phyloP scores from a whole-genome alignment of 106 monocot species.

The Cymbidium sinense region DNA sequence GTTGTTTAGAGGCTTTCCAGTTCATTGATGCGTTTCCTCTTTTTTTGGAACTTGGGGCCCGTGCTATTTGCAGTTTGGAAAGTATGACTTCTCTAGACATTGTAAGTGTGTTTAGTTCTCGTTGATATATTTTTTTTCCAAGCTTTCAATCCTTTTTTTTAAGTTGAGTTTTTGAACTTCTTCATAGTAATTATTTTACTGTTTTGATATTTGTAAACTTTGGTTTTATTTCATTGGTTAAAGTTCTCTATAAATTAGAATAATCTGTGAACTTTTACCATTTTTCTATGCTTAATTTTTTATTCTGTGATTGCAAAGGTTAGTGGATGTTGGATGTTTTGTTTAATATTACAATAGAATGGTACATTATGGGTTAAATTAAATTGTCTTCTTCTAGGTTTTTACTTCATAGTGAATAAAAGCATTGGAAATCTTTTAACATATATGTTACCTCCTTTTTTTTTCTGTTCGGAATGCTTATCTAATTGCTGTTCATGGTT shows the following conservation, averaged over 20 bases:
- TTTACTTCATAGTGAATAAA: not conserved
- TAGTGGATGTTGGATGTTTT: not conserved
- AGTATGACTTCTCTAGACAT: constrained; percentile 64
- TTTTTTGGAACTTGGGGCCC: constrained; percentile 66
- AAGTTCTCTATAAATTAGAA: not conserved
- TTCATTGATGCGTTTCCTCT: constrained; percentile 65
- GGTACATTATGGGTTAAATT: not conserved
- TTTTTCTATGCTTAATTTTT: not conserved
- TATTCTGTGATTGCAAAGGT: not conserved
- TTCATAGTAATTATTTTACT: not conserved
- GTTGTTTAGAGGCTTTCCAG: constrained; percentile 69
- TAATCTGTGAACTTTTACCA: not conserved
- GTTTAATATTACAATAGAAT: not conserved
- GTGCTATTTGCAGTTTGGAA: constrained; percentile 77
- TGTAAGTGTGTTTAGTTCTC: constrained; percentile 36
- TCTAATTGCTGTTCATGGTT: not conserved
- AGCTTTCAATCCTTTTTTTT: not conserved
- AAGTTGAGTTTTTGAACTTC: not conserved
- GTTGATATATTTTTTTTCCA: not conserved
- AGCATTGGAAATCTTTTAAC: not conserved
- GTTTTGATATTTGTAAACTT: not conserved
- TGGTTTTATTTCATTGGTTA: not conserved
- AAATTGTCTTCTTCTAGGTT: not conserved
- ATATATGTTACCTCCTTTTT: not conserved
- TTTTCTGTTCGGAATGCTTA: not conserved